Evolutionary conservation across 2,329 filamentous ascomycete genomes (phyloP), one percentile per base, ranked within the genome.

Genomic region (Exophiala sp.): DNA sequence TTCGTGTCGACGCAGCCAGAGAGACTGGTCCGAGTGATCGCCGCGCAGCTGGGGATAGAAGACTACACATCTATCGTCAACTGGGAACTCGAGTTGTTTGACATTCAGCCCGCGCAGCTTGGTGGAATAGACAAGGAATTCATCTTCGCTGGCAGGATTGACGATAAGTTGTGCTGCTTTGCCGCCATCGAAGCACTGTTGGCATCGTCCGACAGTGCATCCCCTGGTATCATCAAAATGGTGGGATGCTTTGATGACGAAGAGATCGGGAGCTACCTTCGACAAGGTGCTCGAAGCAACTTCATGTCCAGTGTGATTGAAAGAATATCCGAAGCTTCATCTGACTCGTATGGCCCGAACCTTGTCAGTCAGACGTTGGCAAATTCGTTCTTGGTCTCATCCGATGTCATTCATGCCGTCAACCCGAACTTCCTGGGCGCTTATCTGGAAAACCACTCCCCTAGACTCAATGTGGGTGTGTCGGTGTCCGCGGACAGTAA

Each of bases 91-190:
- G 93, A 98, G 71, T 83, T 98, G 24, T 98, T 85, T 65, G 93
- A 97, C 69, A 80, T 81, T 2, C 89, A 96, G 66, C 87, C 90
- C 7, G 90, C 90, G 1, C 82, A 84, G 34, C 78, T 88, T 14
- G 84, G 87, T 58, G 93, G 93, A 10, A 69, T 98, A 50, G 87
- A 95, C 62, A 88, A 85, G 66, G 91, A 97, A 62, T 85, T 98
- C 66, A 95, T 98, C 69, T 95, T 91, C 58, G 91, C 88, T 7
- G 90, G 91, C 51, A 85, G 93, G 46, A 93, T 97, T 59, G 93
- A 98, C 66, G 93, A 98, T 72, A 97, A 96, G 74, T 83, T 98
- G 40, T 97, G 93, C 76, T 94, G 87, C 24, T 97, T 88, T 83
- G 82, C 89, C 6, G 91, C 93, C 6, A 77, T 96, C 45, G 83